Percentiles rank a stretch among this genome's conserved stretches.
These are phyloP conservation scores for Magnolia changhungtana DNA, from an alignment of 164 flowering plant species.

Conservation along the genomic window DNA sequence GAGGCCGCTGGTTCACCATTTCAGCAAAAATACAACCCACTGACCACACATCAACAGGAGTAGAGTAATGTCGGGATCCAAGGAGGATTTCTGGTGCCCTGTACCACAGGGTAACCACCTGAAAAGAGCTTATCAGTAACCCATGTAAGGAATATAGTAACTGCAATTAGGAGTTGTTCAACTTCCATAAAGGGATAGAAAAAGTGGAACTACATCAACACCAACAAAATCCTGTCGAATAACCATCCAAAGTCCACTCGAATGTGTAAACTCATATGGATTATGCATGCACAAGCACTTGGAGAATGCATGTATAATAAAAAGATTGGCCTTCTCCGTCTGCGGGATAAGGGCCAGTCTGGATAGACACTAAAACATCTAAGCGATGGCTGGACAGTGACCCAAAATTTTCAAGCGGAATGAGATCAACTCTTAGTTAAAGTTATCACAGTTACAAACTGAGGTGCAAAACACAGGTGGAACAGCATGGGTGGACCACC, in stretches of 20 bases:
- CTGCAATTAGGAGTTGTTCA: background rate
- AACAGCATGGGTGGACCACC: background rate
- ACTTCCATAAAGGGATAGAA: background rate
- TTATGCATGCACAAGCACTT: too few species aligned
- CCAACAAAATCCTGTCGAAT: too few species aligned
- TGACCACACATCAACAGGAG: slow-evolving; percentile 99
- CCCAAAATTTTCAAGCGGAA: too few species aligned
- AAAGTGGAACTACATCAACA: too few species aligned
- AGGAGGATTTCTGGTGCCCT: slow-evolving; percentile 98
- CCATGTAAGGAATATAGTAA: background rate
- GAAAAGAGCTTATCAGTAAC: slow-evolving; percentile 9
- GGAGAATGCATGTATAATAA: too few species aligned
- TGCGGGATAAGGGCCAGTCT: too few species aligned
- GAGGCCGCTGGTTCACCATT: slow-evolving; percentile 87
- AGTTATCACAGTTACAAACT: background rate
- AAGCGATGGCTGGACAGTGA: too few species aligned
- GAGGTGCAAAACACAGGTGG: background rate
- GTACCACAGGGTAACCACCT: slow-evolving; percentile 98
- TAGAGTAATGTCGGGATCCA: slow-evolving; percentile 93
- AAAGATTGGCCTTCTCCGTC: too few species aligned
- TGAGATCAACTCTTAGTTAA: too few species aligned
- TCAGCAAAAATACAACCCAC: slow-evolving; percentile 99
- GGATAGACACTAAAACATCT: too few species aligned
- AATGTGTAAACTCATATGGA: too few species aligned
- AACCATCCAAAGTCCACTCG: too few species aligned